Base-by-base conservation (phyloP, 805 yeast genomes). In the Ogataea saltuana region DNA sequence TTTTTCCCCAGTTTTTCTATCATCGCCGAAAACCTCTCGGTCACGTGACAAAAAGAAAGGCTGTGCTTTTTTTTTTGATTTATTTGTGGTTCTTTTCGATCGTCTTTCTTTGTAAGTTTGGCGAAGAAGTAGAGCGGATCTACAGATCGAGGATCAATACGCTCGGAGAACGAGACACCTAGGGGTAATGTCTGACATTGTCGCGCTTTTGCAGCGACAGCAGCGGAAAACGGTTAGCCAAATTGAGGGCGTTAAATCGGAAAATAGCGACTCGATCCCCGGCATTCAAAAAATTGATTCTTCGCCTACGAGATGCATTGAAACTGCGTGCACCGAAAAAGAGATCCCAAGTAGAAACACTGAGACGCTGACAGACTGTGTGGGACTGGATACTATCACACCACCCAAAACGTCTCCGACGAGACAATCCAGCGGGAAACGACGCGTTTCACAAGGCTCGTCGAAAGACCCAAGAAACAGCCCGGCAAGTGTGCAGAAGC, bases 391-490 rank as follows among this genome's bases (percentile, higher is more conserved):
- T 6, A 15, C 38, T 10, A 25, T 33, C 17, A 46, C 53, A 4
- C 53, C 51, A 28, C 53, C 50, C 8, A 29, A 16, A 20, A 44
- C 53, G 8, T 41, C 50, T 10, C 50, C 48, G 7, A 4, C 29
- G 18, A 39, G 20, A 21, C 21, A 21, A 4, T 13, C 30, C 21
- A 7, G 17, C 17, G 13, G 21, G 30, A 33, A 26, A 23, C 15
- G 27, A 34, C 38, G 28, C 29, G 29, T 7, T 15, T 22, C 10
- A 3, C n/a, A 33, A n/a, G 19, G 13, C 6, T 21, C 25, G 4
- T 10, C n/a, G 15, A 33, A 18, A 6, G n/a, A n/a, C 19, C 17
- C n/a, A 12, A 4, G 17, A 26, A 13, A 22, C 15, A 25, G 6
- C 31, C 23, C 2, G 15, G 10, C 15, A 27, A 30, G 32, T 21